These are phyloP conservation scores for Fraxinus anomala DNA, from an alignment of 257 asterid genomes.

Conservation along the genomic window DNA sequence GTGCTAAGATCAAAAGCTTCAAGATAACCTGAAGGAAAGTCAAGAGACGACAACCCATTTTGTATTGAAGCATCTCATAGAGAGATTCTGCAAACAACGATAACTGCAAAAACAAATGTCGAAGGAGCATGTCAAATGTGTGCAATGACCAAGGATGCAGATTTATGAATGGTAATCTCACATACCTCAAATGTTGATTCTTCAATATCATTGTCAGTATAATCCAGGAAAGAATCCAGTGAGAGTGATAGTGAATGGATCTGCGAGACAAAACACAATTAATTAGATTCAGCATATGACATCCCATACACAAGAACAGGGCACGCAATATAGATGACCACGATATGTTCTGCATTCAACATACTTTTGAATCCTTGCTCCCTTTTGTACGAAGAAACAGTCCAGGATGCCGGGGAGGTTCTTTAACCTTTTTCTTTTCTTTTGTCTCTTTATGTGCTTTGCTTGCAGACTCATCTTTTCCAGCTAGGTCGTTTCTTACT, in stretches of 20 bases:
- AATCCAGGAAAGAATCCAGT: constrained; percentile 90
- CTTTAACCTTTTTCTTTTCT: constrained; percentile 61
- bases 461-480: constrained; percentile 43
- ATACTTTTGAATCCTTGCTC: constrained; percentile 72
- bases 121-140: constrained; percentile 5
- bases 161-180: background rate
- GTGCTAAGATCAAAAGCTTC: constrained; percentile 17
- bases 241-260: constrained; percentile 82
- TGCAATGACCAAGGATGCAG: constrained; percentile 8
- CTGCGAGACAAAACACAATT: constrained; percentile 42
- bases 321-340: background rate
- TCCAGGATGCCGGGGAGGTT: constrained; percentile 91
- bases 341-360: constrained; percentile 25
- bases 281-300: constrained; percentile 16
- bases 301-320: constrained; percentile 10
- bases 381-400: constrained; percentile 73
- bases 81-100: constrained; percentile 88
- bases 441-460: constrained; percentile 48
- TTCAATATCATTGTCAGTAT: constrained; percentile 72
- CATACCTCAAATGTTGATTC: constrained; percentile 90
- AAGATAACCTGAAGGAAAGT: constrained; percentile 80
- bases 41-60: constrained; percentile 87
- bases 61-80: constrained; percentile 88
- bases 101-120: constrained; percentile 50
- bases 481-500: constrained; percentile 44